Percentiles rank a stretch among this genome's conserved stretches.
Evolutionary conservation across 192 early-diverging fungal species (phyloP).

Genomic region (Chytriomyces sp.): DNA sequence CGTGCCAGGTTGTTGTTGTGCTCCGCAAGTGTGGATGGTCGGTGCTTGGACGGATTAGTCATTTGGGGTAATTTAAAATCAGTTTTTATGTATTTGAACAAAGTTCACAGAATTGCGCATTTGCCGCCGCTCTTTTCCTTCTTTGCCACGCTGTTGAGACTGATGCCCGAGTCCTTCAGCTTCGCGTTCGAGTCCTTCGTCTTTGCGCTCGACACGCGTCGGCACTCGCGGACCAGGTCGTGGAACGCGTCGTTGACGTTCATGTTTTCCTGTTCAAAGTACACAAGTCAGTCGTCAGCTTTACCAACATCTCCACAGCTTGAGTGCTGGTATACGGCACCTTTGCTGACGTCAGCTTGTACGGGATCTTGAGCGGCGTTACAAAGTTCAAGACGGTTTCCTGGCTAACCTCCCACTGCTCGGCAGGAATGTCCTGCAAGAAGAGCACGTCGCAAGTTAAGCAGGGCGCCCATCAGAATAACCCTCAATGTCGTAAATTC

Average conservation of each 20-base stretch:
- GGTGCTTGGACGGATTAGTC: no score
- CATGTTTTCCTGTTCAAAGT: conserved; percentile 51
- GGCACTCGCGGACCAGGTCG: conserved; percentile 59
- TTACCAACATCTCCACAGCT: not conserved
- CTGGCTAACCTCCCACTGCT: conserved; percentile 52
- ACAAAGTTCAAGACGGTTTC: conserved; percentile 44
- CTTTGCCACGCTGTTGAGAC: not conserved
- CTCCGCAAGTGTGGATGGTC: not conserved
- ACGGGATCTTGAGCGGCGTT: conserved; percentile 54
- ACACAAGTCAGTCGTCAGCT: not conserved
- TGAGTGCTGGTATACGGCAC: conserved; percentile 21
- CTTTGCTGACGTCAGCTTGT: conserved; percentile 62
- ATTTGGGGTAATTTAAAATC: no score
- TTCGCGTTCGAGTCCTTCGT: conserved; percentile 4
- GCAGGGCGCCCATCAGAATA: not conserved
- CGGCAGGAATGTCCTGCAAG: conserved; percentile 57
- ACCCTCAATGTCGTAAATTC: not conserved
- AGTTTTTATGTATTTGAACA: no score
- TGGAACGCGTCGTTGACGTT: conserved; percentile 63
- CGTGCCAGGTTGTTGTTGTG: not conserved
- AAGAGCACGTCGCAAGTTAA: not conserved
- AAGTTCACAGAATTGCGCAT: conserved; percentile 15
- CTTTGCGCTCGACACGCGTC: conserved; percentile 27
- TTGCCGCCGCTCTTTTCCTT: not conserved
- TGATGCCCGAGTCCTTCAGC: not conserved